Evolutionary conservation across 805 yeast genomes (phyloP), one percentile per base, ranked within the genome.

Genomic region (Saccharomycopsis microspora): DNA sequence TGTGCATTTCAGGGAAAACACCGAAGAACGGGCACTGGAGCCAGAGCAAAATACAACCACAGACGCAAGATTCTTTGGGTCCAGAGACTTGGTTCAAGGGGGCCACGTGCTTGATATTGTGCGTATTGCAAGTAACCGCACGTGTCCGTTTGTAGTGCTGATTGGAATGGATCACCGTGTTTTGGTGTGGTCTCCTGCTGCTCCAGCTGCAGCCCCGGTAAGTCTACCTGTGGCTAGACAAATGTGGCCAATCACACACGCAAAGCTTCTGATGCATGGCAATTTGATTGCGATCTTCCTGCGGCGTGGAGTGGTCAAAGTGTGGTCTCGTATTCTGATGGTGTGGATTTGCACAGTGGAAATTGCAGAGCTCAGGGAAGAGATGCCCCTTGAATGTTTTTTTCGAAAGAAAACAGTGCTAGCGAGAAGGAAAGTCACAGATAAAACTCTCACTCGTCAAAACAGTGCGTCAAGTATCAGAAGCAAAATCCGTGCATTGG

Each of bases 91-190:
- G 10, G 60, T 65, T 32, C 19, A 19, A 19, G 79, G 69, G 7
- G 68, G 78, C 4, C 89, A 81, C 59, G 63, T 67, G 29, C 64
- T 84, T 43, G 95, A 86, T 59, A 70, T 84, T 3, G 69, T 82
- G 34, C 72, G 71, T 48, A 65, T 83, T 7, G 64, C 70, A n/a
- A 73, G 86, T 0, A 79, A 85, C 9, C 61, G 70, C 27, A 65
- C 74, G 9, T 70, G 77, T 45, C 78, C 86, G 3, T 80, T 83
- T 56, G 69, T 84, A 29, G 78, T 85, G 0, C 72, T 84, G 1
- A 72, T 82, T 31, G 90, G 89, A 3, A 65, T 86, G 58, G 94
- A 85, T 56, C 88, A 82, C 55, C 75, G 71, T 50, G 70, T 85
- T 3, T 60, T 77, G 33, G 75, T 85, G 7, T 85, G 94, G 94